Base-by-base conservation (phyloP, 495 filamentous ascomycete species). In the Neurospora sublineolata region DNA sequence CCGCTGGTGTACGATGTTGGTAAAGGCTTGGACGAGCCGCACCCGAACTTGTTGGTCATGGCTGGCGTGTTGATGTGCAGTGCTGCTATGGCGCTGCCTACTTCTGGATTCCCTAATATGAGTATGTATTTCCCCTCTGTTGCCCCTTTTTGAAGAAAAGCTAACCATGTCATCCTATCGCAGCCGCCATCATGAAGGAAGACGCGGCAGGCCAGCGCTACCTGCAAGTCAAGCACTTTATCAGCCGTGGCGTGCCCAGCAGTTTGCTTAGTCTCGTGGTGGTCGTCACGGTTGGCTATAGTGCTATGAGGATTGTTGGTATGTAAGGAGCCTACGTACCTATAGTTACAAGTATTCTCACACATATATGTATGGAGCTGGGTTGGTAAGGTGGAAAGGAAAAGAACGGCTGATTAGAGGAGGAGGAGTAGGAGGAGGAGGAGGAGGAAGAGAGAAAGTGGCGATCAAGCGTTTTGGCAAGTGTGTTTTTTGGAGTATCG, bases 161-260 rank as follows among this genome's bases (percentile, higher is more conserved):
- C 72, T 77, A 38, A 72, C 40, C 20, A n/a, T 12, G 18, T 46
- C 4, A 7, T 5, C 64, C 16, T 37, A 30, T 33, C 12, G 16
- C 67, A 97, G 94, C 95, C 71, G 95, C 95, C 14, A 98, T 99
- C 78, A 98, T 99, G 96, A 97, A 97, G 85, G 95, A 99, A 83
- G 94, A 98, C 73, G 85, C 91, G 0, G 89, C 93, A 71, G 95
- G 95, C 9, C 92, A 97, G 80, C 85, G 95, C 30, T 99, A 99
- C 79, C 86, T 99, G 70, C 83, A 90, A 70, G 95, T 98, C 37
- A 92, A 91, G 75, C 95, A 99, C 78, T 99, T 99, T 82, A 90
- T 99, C 72, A 93, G 90, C 33, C 83, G 94, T 33, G 95, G 95
- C 74, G 88, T 98, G 71, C 94, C 96, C 4, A 87, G 90, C 74